Conservation (phyloP, 805 yeast species). For the Ogataea corticis region DNA sequence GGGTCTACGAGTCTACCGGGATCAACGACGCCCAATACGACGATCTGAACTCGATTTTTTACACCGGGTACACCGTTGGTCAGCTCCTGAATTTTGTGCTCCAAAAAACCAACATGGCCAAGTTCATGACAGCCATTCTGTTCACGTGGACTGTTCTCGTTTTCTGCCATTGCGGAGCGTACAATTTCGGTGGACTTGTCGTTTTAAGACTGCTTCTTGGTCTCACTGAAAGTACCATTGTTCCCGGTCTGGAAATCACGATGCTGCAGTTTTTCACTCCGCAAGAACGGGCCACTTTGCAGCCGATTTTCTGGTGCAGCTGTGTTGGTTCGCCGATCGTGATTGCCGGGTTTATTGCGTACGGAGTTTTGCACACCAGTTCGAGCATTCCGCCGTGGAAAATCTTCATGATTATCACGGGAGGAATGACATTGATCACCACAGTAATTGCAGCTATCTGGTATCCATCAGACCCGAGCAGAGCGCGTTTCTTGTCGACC, state of each 20-base stretch:
- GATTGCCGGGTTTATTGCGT: slow-evolving; percentile 43
- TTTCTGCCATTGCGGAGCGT: slow-evolving; percentile 47
- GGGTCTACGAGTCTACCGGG: slow-evolving; percentile 47
- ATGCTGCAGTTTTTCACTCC: slow-evolving; percentile 51
- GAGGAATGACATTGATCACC: slow-evolving; percentile 50
- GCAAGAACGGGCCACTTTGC: slow-evolving; percentile 46
- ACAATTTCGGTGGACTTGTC: slow-evolving; percentile 46
- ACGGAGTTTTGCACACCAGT: slow-evolving; percentile 36
- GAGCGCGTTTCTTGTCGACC: slow-evolving; percentile 45
- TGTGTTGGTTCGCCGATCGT: slow-evolving; percentile 45
- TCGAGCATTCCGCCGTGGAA: slow-evolving; percentile 46
- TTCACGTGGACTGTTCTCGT: slow-evolving; percentile 47
- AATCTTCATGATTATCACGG: slow-evolving; percentile 55
- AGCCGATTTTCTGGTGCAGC: slow-evolving; percentile 54
- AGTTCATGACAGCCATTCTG: slow-evolving; percentile 38
- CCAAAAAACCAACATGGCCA: slow-evolving; percentile 45
- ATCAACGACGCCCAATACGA: slow-evolving; percentile 45
- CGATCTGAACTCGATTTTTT: slow-evolving; percentile 52
- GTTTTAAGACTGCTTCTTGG: slow-evolving; percentile 54
- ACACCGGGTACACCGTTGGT: slow-evolving; percentile 51
- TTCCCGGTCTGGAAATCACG: slow-evolving; percentile 47
- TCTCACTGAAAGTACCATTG: slow-evolving; percentile 45
- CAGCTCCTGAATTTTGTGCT: slow-evolving; percentile 44
- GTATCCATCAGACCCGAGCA: slow-evolving; percentile 60
- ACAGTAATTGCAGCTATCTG: slow-evolving; percentile 36